Evolutionary conservation across 768 basidiomycete species (phyloP).

Genomic region (Tulasnella sp.): DNA sequence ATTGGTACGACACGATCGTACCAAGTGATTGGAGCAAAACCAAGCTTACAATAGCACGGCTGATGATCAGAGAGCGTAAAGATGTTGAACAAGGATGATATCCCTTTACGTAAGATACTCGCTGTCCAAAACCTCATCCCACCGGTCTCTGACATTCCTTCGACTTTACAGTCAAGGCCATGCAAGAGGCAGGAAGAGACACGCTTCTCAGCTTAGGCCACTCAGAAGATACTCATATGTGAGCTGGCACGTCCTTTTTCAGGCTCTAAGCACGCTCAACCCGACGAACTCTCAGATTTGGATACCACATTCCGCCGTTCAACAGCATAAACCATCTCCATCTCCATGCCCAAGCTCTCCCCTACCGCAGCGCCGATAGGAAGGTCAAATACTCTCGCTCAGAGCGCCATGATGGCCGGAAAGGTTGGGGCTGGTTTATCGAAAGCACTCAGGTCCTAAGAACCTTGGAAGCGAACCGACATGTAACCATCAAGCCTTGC

Average conservation of each 20-base stretch:
- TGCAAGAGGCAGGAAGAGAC: constrained; percentile 40
- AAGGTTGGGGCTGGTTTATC: constrained; percentile 62
- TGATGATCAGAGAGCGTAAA: constrained; percentile 41
- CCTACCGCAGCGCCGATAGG: constrained; percentile 37
- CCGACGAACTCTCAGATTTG: constrained; percentile 38
- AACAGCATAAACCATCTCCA: constrained; percentile 63
- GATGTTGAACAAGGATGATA: constrained; percentile 34
- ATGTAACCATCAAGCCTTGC: neutral
- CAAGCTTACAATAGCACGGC: constrained; percentile 1
- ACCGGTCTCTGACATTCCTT: constrained; percentile 20
- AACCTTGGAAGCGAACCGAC: neutral
- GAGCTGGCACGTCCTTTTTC: constrained; percentile 11
- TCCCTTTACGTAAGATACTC: constrained; percentile 36
- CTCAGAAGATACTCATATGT: constrained; percentile 29
- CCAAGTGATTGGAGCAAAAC: neutral
- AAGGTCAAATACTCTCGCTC: constrained; percentile 39
- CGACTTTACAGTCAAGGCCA: constrained; percentile 30
- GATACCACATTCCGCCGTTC: constrained; percentile 75
- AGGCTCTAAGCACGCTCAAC: constrained; percentile 12
- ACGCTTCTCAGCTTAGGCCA: constrained; percentile 40
- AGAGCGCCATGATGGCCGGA: constrained; percentile 24
- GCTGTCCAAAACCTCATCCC: constrained; percentile 1
- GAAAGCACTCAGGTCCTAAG: neutral
- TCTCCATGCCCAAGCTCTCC: constrained; percentile 59
- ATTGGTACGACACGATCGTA: constrained; percentile 22